These are phyloP conservation scores for Letharia lupina DNA, from an alignment of 495 filamentous ascomycete genomes.

Conservation along the genomic window DNA sequence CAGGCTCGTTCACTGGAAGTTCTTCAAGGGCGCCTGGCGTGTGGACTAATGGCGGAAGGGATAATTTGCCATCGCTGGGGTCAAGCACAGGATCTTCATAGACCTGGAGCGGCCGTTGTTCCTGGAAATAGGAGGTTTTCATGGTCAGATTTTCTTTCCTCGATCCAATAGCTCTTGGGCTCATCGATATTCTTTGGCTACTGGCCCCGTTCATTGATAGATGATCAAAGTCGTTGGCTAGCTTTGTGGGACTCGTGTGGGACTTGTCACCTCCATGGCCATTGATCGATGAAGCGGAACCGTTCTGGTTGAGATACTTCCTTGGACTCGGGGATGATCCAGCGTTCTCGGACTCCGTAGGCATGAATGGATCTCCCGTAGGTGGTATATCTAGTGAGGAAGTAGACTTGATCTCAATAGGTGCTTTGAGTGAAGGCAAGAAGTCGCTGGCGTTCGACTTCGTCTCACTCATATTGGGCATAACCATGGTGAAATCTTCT, in stretches of 20 bases:
- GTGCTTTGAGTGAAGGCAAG: neutral
- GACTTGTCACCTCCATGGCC: slow-evolving; percentile 6
- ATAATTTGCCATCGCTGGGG: slow-evolving; percentile 2
- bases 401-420: neutral
- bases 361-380: slow-evolving; percentile 10
- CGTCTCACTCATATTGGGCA: slow-evolving; percentile 9
- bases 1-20: slow-evolving; percentile 31
- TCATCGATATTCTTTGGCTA: slow-evolving; percentile 22
- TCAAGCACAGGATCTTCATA: slow-evolving; percentile 37
- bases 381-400: neutral
- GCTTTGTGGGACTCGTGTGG: slow-evolving; percentile 9
- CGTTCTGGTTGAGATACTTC: neutral
- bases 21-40: slow-evolving; percentile 25
- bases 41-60: slow-evolving; percentile 8
- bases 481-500: slow-evolving; percentile 19
- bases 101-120: slow-evolving; percentile 30
- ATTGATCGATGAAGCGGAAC: neutral
- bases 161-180: slow-evolving; percentile 18
- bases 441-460: slow-evolving; percentile 1
- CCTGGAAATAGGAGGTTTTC: slow-evolving; percentile 5
- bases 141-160: slow-evolving; percentile 19
- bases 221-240: slow-evolving; percentile 4
- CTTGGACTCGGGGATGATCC: slow-evolving; percentile 7
- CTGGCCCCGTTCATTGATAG: slow-evolving; percentile 1
- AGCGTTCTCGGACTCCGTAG: neutral